These are phyloP conservation scores for Pseudocercospora crystallina DNA, from an alignment of 2,329 filamentous ascomycete species.

Conservation along the genomic window DNA sequence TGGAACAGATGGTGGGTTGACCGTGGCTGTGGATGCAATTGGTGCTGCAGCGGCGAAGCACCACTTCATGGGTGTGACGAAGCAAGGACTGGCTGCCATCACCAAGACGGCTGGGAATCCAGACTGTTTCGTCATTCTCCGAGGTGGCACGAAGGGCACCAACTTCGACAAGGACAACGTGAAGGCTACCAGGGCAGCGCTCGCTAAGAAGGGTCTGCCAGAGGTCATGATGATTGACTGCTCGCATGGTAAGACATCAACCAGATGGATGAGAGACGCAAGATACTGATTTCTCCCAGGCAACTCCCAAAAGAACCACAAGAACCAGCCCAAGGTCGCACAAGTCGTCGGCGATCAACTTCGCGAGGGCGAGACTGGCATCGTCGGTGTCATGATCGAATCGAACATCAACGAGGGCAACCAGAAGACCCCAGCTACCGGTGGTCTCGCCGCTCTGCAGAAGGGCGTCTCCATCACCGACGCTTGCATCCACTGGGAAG, in stretches of 20 bases:
- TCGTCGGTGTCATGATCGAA: slow-evolving; percentile 98
- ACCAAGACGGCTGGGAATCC: slow-evolving; percentile 91
- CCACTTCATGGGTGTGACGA: slow-evolving; percentile 98
- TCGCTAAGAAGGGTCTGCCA: slow-evolving; percentile 79
- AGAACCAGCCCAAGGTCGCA: slow-evolving; percentile 94
- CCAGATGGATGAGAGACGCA: background rate
- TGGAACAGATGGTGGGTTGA: slow-evolving; percentile 88
- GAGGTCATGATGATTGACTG: slow-evolving; percentile 97
- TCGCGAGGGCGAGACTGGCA: slow-evolving; percentile 78
- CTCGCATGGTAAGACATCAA: slow-evolving; percentile 71
- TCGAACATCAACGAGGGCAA: slow-evolving; percentile 87
- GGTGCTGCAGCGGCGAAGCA: slow-evolving; percentile 77
- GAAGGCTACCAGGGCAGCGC: slow-evolving; percentile 71
- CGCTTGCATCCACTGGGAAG: slow-evolving; percentile 92
- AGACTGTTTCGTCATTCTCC: slow-evolving; percentile 94
- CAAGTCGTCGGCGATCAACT: slow-evolving; percentile 80
- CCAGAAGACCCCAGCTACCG: slow-evolving; percentile 71
- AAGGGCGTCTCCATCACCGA: slow-evolving; percentile 94
- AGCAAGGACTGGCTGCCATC: slow-evolving; percentile 93
- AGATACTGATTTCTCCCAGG: slow-evolving; percentile 52
- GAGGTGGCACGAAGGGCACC: slow-evolving; percentile 86
- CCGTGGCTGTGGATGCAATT: slow-evolving; percentile 93
- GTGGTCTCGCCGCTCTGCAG: slow-evolving; percentile 75
- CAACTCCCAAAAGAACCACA: slow-evolving; percentile 96
- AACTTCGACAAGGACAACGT: slow-evolving; percentile 91